These are phyloP conservation scores for Nyssa sinensis DNA, from an alignment of 148 eudicot genomes.

Conservation along the genomic window DNA sequence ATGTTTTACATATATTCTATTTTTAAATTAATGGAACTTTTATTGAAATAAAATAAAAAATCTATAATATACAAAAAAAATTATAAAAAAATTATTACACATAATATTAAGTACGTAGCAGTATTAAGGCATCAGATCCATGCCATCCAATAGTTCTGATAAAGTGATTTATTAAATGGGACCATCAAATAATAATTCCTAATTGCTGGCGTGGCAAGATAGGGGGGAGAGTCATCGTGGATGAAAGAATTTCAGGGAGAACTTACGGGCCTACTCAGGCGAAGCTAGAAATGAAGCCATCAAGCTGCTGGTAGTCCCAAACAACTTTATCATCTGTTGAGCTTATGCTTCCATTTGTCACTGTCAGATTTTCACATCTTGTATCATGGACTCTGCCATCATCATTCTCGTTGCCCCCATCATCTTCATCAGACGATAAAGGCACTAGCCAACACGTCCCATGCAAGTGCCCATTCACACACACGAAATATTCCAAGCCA, in stretches of 20 bases:
- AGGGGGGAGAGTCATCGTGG: too few relatives aligned
- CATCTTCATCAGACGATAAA: constrained; percentile 55
- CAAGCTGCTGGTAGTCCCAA: not conserved
- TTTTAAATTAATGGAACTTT: too few relatives aligned
- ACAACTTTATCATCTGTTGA: not conserved
- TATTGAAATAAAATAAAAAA: too few relatives aligned
- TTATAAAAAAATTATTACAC: too few relatives aligned
- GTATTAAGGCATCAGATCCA: too few relatives aligned
- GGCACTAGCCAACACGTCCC: constrained; percentile 75
- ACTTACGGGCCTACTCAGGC: not conserved
- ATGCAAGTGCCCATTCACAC: constrained; percentile 78
- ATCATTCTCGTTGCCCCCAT: not conserved
- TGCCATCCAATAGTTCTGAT: too few relatives aligned
- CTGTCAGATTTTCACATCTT: not conserved
- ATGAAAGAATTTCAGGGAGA: too few relatives aligned
- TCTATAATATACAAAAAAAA: too few relatives aligned
- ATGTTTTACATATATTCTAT: too few relatives aligned
- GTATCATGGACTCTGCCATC: not conserved
- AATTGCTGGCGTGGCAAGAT: too few relatives aligned
- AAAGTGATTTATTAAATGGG: not conserved
- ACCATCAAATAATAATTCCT: not conserved
- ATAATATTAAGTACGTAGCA: too few relatives aligned
- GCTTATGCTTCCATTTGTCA: not conserved
- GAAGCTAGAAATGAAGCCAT: not conserved
- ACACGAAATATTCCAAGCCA: constrained; percentile 67